These are phyloP conservation scores for Obelidium mucronatum DNA, from an alignment of 192 early-diverging fungal species.

Conservation along the genomic window DNA sequence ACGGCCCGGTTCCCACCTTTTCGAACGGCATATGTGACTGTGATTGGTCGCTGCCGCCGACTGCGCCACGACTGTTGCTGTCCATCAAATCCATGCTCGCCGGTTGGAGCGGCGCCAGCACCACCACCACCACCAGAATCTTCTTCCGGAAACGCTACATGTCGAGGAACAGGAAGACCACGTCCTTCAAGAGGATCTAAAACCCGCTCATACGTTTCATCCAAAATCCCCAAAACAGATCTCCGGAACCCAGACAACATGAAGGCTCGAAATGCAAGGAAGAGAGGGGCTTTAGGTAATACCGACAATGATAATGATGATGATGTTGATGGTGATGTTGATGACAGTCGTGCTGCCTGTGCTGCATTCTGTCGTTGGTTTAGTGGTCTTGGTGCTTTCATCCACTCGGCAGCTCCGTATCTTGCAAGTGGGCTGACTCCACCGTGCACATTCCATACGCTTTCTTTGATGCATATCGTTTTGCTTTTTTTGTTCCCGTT, in stretches of 20 bases:
- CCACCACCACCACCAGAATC: not conserved
- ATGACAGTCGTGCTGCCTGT: not conserved
- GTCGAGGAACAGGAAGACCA: not conserved
- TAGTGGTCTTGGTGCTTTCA: not conserved
- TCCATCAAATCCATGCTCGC: too few species aligned
- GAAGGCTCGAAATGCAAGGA: slow-evolving; percentile 33
- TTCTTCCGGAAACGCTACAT: not conserved
- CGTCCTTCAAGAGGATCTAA: not conserved
- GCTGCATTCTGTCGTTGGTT: too few species aligned
- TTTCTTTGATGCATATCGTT: slow-evolving; percentile 16
- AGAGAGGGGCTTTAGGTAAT: slow-evolving; percentile 18
- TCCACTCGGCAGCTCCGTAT: not conserved
- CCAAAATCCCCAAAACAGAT: not conserved
- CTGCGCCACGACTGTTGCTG: too few species aligned
- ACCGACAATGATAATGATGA: too few species aligned
- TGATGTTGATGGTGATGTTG: not conserved
- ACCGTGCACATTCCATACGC: slow-evolving; percentile 36
- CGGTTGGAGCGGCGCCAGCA: not conserved
- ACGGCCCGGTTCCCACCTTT: not conserved
- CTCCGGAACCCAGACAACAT: slow-evolving; percentile 12
- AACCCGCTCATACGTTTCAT: not conserved
- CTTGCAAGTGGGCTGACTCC: slow-evolving; percentile 30
- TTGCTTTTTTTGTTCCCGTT: not conserved
- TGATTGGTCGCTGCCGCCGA: too few species aligned
- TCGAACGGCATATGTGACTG: not conserved